Conservation (phyloP, 2,329 filamentous ascomycete genomes). For the Fusarium buxicola region DNA sequence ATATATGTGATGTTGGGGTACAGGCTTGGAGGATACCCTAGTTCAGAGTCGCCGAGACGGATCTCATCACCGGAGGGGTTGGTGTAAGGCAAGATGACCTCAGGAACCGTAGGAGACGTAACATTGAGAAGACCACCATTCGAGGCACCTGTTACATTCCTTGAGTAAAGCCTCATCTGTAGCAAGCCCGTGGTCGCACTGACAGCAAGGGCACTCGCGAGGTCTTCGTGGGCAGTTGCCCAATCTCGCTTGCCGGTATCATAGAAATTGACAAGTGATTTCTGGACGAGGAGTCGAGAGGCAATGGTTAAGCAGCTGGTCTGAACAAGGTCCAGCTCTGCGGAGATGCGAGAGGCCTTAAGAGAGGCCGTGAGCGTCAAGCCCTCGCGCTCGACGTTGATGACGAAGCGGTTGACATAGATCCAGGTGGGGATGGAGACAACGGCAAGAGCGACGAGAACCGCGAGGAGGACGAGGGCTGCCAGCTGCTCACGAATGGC, state of each 20-base stretch:
- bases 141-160: constrained; percentile 68
- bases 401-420: constrained; percentile 66
- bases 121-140: constrained; percentile 70
- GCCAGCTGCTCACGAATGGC: constrained; percentile 90
- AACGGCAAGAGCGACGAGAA: constrained; percentile 79
- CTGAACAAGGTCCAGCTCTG: constrained; percentile 82
- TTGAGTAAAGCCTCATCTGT: constrained; percentile 79
- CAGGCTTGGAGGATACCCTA: constrained; percentile 77
- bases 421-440: constrained; percentile 81
- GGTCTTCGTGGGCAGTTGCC: constrained; percentile 69
- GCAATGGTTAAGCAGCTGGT: constrained; percentile 78
- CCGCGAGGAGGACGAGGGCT: constrained; percentile 79
- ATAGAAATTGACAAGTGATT: constrained; percentile 64
- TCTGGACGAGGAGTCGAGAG: constrained; percentile 72
- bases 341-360: constrained; percentile 84
- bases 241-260: constrained; percentile 67
- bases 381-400: constrained; percentile 66
- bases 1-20: constrained; percentile 84
- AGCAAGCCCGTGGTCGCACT: constrained; percentile 69
- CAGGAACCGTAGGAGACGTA: constrained; percentile 62
- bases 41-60: constrained; percentile 68
- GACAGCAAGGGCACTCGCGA: constrained; percentile 75
- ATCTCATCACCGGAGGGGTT: constrained; percentile 68
- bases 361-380: constrained; percentile 85
- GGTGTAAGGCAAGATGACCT: constrained; percentile 71